Evolutionary conservation across 495 filamentous ascomycete species (phyloP), one percentile per base, ranked within the genome.

Genomic region (Glonium stellatum): DNA sequence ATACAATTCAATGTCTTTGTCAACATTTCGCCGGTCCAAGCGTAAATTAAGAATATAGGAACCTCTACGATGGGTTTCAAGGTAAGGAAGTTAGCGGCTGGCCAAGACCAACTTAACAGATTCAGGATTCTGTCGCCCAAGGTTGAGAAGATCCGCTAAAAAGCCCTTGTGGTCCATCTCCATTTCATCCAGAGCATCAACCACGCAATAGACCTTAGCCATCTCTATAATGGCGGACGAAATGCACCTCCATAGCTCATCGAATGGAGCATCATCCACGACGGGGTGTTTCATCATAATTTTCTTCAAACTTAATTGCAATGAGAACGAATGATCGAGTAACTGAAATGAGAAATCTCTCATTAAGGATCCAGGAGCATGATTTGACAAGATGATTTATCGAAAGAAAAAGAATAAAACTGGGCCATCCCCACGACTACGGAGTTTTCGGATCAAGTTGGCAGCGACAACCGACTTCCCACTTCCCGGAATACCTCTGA

Each of bases 371-470:
- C 65, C 53, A 0, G 78, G 77, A n/a, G 66, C 61, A 61, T 76
- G 74, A 58, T 82, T 82, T 5, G 74, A 70, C 22, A 66, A 63
- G 56, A 82, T 76, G 61, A 80, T 81, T 46, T 80, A 75, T 1
- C 79, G 75, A 62, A 80, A 80, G 68, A 84, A 84, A 68, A 84
- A 81, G 61, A 66, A 80, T 0, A 82, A 66, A 1, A 80, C 75
- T 0, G 76, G 77, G 6, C 54, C 57, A 36, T 61, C 49, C 36
- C 67, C 36, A 66, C 68, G 18, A 42, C 9, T 35, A 8, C 22
- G 22, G 57, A 80, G 69, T 4, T 63, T 48, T 13, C 67, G 22
- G 36, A 73, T 67, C 12, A 79, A 53, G 2, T 46, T 61, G 2
- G 78, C 78, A 37, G 78, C 78, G 15, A 79, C 48, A 19, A 83